Base-by-base conservation (phyloP, 371 early-diverging fungal species). In the Apophysomyces trapeziformis region DNA sequence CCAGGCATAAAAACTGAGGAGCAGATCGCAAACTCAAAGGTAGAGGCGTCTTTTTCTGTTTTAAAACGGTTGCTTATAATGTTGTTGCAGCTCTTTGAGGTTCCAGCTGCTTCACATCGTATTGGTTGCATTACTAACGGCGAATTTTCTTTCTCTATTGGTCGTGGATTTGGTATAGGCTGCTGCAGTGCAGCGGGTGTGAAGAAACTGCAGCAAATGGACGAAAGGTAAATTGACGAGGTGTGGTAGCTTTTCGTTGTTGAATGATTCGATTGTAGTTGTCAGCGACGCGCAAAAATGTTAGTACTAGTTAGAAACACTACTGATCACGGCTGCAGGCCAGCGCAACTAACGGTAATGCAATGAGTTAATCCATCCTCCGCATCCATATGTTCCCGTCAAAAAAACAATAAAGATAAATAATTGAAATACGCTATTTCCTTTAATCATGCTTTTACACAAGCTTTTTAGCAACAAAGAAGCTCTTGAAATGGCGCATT, bases 391-490 rank as follows among this genome's bases (percentile, higher is more conserved):
- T n/a, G 47, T 21, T 18, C 21, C 54, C 16, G 5, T 50, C 1
- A 9, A 50, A 16, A 16, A 21, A 26, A 4, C 5, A 18, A 4
- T 5, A 21, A 21, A 21, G 5, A 50, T 21, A 8, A 50, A 21
- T 21, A 21, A 9, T 50, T 50, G 21, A 14, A 32, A 50, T 13
- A 8, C 3, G 41, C 32, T 26, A 26, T 26, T 66, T 54, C 38
- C 39, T 43, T 50, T 57, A 44, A 37, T 61, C 64, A 32, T 54
- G 11, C 37, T 60, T 59, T 88, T 87, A 96, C 64, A 96, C 94
- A 57, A 98, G 87, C 79, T 97, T 97, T 83, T 97, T 96, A 67
- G 96, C 87, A 46, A 92, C 90, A 70, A 98, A 97, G 89, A 98
- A 98, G 68, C 87, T 78, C 70, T 91, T 90, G 68, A 96, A 89